These are phyloP conservation scores for Puya raimondii DNA, from an alignment of 176 grass and related monocot genomes.

Conservation along the genomic window DNA sequence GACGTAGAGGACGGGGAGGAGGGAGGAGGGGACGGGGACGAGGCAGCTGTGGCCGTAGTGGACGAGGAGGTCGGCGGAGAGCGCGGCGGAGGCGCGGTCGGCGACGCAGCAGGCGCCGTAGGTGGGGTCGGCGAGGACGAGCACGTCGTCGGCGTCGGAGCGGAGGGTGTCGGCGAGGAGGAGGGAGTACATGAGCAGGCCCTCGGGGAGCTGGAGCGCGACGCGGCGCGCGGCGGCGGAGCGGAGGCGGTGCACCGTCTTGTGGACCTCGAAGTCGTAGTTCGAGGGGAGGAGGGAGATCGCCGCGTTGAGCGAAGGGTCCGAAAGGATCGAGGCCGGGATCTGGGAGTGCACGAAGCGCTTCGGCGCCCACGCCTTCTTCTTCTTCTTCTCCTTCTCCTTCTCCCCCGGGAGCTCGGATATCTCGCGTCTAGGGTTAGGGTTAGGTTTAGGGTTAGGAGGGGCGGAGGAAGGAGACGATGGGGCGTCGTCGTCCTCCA, in stretches of 20 bases:
- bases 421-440: neutral
- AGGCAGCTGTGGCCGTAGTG: constrained; percentile 98
- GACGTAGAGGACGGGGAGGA: constrained; percentile 88
- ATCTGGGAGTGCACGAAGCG: constrained; percentile 80
- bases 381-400: neutral
- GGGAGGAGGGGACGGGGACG: constrained; percentile 67
- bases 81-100: constrained; percentile 49
- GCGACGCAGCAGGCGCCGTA: constrained; percentile 86
- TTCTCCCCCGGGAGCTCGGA: neutral
- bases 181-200: constrained; percentile 89
- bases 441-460: neutral
- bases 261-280: constrained; percentile 85
- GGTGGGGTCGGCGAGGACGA: constrained; percentile 86
- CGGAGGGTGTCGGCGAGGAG: constrained; percentile 69
- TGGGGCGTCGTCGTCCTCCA: constrained; percentile 38
- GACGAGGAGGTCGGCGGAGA: constrained; percentile 64
- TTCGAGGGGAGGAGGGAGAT: constrained; percentile 52
- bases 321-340: constrained; percentile 57
- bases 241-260: constrained; percentile 76
- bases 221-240: constrained; percentile 45
- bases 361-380: constrained; percentile 40
- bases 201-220: constrained; percentile 79
- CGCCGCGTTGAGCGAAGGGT: constrained; percentile 60
- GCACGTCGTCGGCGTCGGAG: constrained; percentile 40
- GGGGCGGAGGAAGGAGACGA: constrained; percentile 23